phyloP scores from a whole-genome alignment of 345 rosid genomes.

The Populus deltoides region DNA sequence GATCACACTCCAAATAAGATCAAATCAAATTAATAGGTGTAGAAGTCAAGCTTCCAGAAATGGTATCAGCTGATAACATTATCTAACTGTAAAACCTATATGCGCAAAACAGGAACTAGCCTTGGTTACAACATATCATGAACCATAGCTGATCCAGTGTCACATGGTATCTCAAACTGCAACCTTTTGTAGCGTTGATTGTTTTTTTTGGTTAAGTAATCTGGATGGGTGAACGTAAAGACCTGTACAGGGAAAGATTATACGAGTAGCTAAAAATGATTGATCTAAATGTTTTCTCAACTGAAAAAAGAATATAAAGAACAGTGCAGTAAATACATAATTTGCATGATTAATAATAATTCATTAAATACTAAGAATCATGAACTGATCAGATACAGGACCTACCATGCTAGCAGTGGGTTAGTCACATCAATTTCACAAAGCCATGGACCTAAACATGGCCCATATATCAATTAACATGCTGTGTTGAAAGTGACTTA shows the following conservation, averaged over 20 bases:
- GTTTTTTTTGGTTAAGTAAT: conserved; percentile 48
- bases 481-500: conserved; percentile 36
- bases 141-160: conserved; percentile 79
- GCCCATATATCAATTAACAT: background rate
- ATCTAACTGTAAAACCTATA: background rate
- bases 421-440: background rate
- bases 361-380: background rate
- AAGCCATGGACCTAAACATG: background rate
- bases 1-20: too few relatives aligned
- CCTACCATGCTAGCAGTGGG: background rate
- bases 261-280: conserved; percentile 9
- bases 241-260: conserved; percentile 46
- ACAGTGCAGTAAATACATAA: background rate
- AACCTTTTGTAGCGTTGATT: conserved; percentile 82
- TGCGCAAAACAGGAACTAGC: background rate
- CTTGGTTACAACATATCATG: conserved; percentile 54
- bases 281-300: background rate
- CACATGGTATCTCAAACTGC: conserved; percentile 61
- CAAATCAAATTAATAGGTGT: too few relatives aligned
- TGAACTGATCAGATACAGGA: background rate
- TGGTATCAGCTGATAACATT: background rate
- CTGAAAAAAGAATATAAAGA: background rate
- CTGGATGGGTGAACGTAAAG: conserved; percentile 86
- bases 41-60: too few relatives aligned
- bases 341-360: background rate